A percentile compares a stretch with the other conserved stretches of the same genome.
Evolutionary conservation across 75 land plant species (phyloP).

Genomic region (Cunninghamia lanceolata): DNA sequence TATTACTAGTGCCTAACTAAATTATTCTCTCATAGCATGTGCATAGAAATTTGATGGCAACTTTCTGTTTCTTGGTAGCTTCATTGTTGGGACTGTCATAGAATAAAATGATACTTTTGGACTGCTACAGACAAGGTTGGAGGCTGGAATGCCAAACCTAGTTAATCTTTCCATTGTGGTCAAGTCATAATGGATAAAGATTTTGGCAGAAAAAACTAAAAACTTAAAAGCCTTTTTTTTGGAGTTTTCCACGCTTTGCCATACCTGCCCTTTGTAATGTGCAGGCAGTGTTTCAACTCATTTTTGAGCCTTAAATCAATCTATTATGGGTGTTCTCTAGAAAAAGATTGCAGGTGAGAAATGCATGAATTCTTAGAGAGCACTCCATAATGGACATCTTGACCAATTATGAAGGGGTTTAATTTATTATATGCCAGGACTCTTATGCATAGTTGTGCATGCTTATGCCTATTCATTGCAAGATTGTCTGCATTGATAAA

Average conservation of each 20-base stretch:
- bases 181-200: background rate
- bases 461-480: background rate
- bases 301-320: background rate
- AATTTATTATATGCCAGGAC: background rate
- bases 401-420: background rate
- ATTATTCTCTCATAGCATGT: background rate
- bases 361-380: background rate
- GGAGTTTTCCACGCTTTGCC: background rate
- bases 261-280: background rate
- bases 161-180: background rate
- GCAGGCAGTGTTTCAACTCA: background rate
- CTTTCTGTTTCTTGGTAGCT: background rate
- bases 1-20: background rate
- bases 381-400: background rate
- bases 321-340: too few relatives aligned
- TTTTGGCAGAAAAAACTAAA: background rate
- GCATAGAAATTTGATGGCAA: background rate
- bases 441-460: background rate
- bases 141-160: background rate
- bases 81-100: background rate
- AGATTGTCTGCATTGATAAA: background rate
- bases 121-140: background rate
- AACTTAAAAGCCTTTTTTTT: background rate
- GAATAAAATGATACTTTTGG: background rate
- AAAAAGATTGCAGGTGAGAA: too few relatives aligned